Base-by-base conservation (phyloP, 2,329 filamentous ascomycete genomes). In the Truncatella angustata region DNA sequence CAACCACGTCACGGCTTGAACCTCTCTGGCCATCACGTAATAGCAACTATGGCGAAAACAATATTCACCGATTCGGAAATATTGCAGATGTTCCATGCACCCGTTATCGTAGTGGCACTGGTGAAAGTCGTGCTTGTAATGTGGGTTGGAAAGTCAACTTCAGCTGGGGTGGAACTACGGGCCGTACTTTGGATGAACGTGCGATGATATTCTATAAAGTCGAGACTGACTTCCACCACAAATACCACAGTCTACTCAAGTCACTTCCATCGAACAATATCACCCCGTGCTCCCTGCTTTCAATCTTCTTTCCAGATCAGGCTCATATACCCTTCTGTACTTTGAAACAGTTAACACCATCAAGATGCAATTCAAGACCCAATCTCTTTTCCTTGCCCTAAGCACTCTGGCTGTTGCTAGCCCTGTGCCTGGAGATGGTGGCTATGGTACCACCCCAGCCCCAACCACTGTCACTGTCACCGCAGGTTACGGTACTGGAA, bases 281-380 rank as follows among this genome's bases (percentile, higher is more conserved):
- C 20, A 36, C 20, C 7, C 45, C 10, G 10, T 37, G 6, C 32
- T 39, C 45, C 45, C 37, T 49, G 34, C 34, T 44, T 16, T 5
- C 40, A 44, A 24, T 35, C 24, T 14, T 23, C 12, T 23, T 10
- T 23, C 20, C 24, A 23, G 20, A 10, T 24, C 34, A 36, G 16
- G 12, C 18, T n/a, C 24, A 18, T 23, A 36, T 18, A 36, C n/a
- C 3, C 24, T 16, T 39, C 18, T n/a, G 18, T 9, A 16, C 36
- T 20, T 39, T 9, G 7, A n/a, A 20, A 9, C 18, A 16, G 9
- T 9, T 16, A 39, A 20, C 16, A 9, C 32, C 30, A 9, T 37
- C 45, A 39, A 49, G 21, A 49, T 49, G 45, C 23, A 37, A 34
- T 49, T 36, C 34, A 49, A 49, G 34, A 37, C 45, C 12, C 14